Conservation (phyloP, 805 yeast genomes). For the Torulaspora gathmanii region DNA sequence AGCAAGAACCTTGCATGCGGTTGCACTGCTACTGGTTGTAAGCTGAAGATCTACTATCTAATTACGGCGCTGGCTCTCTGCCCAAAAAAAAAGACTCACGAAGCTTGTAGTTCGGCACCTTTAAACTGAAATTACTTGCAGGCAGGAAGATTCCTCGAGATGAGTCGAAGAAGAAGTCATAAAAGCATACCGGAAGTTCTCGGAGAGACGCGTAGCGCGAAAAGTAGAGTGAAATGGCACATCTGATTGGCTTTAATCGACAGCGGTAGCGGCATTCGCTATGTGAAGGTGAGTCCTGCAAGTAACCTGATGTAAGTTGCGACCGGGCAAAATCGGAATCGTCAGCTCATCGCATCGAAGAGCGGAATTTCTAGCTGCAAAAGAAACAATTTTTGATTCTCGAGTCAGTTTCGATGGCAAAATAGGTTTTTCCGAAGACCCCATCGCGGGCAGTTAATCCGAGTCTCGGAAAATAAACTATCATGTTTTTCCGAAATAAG, state of each 20-base stretch:
- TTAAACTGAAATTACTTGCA: too few species aligned
- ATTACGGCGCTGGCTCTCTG: neutral
- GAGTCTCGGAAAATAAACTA: too few species aligned
- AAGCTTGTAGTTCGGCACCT: neutral
- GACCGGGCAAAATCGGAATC: neutral
- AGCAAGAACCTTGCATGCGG: neutral
- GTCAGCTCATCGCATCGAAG: neutral
- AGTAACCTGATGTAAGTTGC: too few species aligned
- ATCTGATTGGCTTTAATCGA: too few species aligned
- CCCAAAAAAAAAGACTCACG: neutral
- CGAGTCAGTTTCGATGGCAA: too few species aligned
- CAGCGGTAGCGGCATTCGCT: neutral
- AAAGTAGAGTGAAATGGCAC: neutral
- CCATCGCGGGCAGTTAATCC: too few species aligned
- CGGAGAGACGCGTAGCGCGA: neutral
- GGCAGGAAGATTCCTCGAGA: too few species aligned
- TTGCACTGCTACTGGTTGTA: neutral
- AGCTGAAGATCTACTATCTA: neutral
- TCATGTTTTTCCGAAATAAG: neutral
- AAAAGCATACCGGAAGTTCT: neutral
- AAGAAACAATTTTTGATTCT: too few species aligned
- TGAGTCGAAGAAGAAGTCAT: constrained; percentile 1
- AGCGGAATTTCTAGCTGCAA: too few species aligned
- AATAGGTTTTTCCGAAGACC: too few species aligned
- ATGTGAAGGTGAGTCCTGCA: too few species aligned